Evolutionary conservation across 2,329 filamentous ascomycete genomes (phyloP).

Genomic region (Hawksworthiomyces lignivorus): DNA sequence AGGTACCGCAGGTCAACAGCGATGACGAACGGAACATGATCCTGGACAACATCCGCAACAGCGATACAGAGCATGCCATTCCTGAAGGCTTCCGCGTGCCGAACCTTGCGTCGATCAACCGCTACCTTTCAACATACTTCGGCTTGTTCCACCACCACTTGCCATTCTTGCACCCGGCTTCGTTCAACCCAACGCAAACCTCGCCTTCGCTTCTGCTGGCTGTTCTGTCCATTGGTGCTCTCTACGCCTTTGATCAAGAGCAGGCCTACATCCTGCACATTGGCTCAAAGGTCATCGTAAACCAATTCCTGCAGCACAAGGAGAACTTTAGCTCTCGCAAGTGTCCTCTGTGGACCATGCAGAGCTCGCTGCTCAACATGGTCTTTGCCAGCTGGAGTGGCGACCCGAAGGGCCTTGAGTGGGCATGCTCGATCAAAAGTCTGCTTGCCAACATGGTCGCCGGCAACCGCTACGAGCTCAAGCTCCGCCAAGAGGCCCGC

Average conservation of each 20-base stretch:
- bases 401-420: constrained; percentile 92
- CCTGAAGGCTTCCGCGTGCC: constrained; percentile 87
- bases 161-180: constrained; percentile 88
- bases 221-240: constrained; percentile 86
- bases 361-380: constrained; percentile 95
- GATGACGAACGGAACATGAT: constrained; percentile 83
- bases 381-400: constrained; percentile 99
- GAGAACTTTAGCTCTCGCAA: constrained; percentile 98
- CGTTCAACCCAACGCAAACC: constrained; percentile 73
- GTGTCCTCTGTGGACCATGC: constrained; percentile 97
- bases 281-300: constrained; percentile 93
- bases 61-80: constrained; percentile 74
- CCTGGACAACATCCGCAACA: constrained; percentile 74
- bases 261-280: constrained; percentile 97
- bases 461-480: constrained; percentile 92
- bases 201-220: constrained; percentile 80
- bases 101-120: constrained; percentile 70
- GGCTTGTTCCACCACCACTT: constrained; percentile 94
- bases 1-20: constrained; percentile 70
- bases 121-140: constrained; percentile 93
- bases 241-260: constrained; percentile 96
- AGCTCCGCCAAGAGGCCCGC: constrained; percentile 83
- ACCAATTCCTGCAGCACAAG: constrained; percentile 95
- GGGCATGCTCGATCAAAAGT: constrained; percentile 98
- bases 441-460: constrained; percentile 97